A percentile compares a stretch with the other conserved stretches of the same genome.
Evolutionary conservation across 2,329 filamentous ascomycete genomes (phyloP).

Genomic region (Colletotrichum shisoi): DNA sequence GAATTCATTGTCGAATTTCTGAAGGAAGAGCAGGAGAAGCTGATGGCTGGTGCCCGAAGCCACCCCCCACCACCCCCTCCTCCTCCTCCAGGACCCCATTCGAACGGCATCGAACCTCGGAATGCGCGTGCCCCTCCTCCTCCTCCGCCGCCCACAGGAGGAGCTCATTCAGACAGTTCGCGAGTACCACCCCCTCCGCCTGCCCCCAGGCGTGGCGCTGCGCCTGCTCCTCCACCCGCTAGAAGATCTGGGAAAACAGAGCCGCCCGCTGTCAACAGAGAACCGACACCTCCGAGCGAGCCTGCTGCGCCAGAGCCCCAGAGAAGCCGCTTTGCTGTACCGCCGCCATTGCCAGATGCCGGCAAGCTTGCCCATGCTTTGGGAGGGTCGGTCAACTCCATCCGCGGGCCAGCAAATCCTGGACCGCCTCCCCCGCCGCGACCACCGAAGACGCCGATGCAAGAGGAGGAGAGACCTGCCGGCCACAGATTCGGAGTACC

Average conservation of each 20-base stretch:
- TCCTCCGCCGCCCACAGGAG: conserved; percentile 47
- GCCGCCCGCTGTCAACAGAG: conserved; percentile 47
- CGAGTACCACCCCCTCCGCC: conserved; percentile 54
- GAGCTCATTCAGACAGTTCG: conserved; percentile 39
- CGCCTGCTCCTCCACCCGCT: conserved; percentile 66
- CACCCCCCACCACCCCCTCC: conserved; percentile 42
- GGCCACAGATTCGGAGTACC: conserved; percentile 75
- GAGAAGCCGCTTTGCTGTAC: conserved; percentile 59
- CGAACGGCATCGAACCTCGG: conserved; percentile 47
- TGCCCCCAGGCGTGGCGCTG: conserved; percentile 52
- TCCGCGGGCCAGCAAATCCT: conserved; percentile 46
- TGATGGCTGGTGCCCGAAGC: conserved; percentile 41
- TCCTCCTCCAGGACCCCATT: conserved; percentile 43
- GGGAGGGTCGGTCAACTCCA: conserved; percentile 50
- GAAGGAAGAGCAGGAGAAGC: conserved; percentile 62
- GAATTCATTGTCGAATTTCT: conserved; percentile 73
- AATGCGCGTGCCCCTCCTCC: conserved; percentile 49
- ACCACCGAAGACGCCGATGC: conserved; percentile 74
- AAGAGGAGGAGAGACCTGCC: conserved; percentile 66
- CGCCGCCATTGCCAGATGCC: conserved; percentile 87
- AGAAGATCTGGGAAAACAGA: conserved; percentile 66
- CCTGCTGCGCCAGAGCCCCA: conserved; percentile 70
- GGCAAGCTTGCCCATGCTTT: conserved; percentile 78
- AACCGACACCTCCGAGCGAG: conserved; percentile 71
- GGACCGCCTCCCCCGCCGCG: conserved; percentile 73